Evolutionary conservation across 257 asterid genomes (phyloP), one percentile per base, ranked within the genome.

Genomic region (Cinchona pubescens): DNA sequence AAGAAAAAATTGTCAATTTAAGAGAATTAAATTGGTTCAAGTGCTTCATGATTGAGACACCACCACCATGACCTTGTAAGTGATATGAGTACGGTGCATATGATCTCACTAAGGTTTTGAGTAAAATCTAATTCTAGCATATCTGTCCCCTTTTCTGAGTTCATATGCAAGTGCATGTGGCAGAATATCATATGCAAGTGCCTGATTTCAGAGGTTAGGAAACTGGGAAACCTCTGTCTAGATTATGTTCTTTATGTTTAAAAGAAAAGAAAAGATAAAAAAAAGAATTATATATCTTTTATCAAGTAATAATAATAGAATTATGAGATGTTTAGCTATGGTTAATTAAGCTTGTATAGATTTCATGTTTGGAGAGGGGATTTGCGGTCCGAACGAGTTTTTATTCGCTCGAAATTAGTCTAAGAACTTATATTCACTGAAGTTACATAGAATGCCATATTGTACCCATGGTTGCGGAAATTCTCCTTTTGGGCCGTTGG

Each of bases 1-100:
- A 27, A 29, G 56, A n/a, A 55, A 4, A 14, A 46, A 1, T 32
- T 12, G 10, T 58, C 16, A n/a, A 27, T 53, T 18, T 19, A 53
- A 53, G 23, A 53, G 27, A 21, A 53, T 53, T 53, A 21, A 53
- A 53, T 3, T 53, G 21, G 12, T 5, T 1, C 13, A 25, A 58
- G 69, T 58, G 69, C 21, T 42, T 45, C 48, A 6, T 76, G 70
- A 68, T 21, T 68, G 61, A 55, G 38, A 61, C 9, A n/a, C 74
- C 69, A 56, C 61, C 58, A 62, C 19, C 40, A 30, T 10, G 61
- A 25, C 15, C 7, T 43, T 5, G 69, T 72, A 25, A 42, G 46
- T 29, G 34, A 7, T 9, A 25, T 38, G 35, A 30, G 13, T 48
- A 7, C 48, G 14, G 3, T 15, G 62, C 46, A 56, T 40, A 46